These are phyloP conservation scores for Calonectria henricotiae DNA, from an alignment of 2,329 filamentous ascomycete genomes.

Conservation along the genomic window DNA sequence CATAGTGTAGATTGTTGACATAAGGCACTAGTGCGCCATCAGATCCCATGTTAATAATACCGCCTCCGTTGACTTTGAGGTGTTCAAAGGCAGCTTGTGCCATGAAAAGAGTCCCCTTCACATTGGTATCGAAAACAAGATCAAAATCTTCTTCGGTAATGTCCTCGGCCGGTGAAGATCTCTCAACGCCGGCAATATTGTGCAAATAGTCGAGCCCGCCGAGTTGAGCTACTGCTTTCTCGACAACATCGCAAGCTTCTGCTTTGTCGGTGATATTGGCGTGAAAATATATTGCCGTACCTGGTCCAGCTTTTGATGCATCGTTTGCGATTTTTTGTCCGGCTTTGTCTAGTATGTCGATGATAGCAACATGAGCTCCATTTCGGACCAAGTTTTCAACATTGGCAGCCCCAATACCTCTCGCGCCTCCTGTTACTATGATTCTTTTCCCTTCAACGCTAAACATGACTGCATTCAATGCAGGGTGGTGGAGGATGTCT, in stretches of 20 bases:
- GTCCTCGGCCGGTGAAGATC: background rate
- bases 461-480: background rate
- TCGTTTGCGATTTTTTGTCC: background rate
- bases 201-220: background rate
- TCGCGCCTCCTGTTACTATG: background rate
- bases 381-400: background rate
- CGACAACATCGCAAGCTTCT: background rate
- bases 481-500: background rate
- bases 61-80: background rate
- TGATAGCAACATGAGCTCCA: background rate
- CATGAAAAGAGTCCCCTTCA: slow-evolving; percentile 3
- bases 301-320: background rate
- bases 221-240: background rate
- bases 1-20: background rate
- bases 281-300: background rate
- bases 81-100: background rate
- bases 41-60: background rate
- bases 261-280: background rate
- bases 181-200: background rate
- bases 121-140: background rate
- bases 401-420: background rate
- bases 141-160: slow-evolving; percentile 1
- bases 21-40: background rate
- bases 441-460: background rate
- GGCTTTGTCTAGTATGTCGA: background rate